A percentile compares a stretch with the other conserved stretches of the same genome.
Evolutionary conservation across 495 filamentous ascomycete species (phyloP).

Genomic region (Tricharina praecox): DNA sequence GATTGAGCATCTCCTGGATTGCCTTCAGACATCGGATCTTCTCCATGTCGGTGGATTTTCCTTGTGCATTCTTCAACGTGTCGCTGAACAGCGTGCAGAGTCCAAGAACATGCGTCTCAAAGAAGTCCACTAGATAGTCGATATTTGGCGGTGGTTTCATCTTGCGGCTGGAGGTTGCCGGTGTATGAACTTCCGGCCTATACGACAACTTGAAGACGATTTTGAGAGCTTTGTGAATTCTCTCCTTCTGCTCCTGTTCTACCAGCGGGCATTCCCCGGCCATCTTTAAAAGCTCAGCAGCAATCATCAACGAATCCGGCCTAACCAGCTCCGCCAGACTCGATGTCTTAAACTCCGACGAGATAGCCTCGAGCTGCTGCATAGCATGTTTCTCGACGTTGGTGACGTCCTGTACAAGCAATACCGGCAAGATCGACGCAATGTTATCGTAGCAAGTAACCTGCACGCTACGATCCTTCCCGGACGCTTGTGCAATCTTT

Average conservation of each 20-base stretch:
- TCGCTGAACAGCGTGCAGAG: conserved; percentile 70
- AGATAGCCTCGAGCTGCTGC: conserved; percentile 45
- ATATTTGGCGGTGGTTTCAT: conserved; percentile 38
- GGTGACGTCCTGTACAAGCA: conserved; percentile 52
- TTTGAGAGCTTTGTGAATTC: conserved; percentile 44
- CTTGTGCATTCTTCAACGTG: conserved; percentile 54
- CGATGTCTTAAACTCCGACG: conserved; percentile 47
- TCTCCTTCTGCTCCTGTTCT: background rate
- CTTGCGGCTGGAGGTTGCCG: no score
- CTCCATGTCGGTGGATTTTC: conserved; percentile 41
- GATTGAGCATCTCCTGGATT: conserved; percentile 71
- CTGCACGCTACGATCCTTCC: conserved; percentile 27
- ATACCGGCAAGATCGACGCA: conserved; percentile 56
- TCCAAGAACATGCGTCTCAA: conserved; percentile 74
- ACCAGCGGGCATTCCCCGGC: conserved; percentile 34
- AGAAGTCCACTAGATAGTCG: conserved; percentile 52
- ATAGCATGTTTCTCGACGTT: conserved; percentile 54
- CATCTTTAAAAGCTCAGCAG: conserved; percentile 68
- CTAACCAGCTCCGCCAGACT: conserved; percentile 52
- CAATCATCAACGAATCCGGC: conserved; percentile 55
- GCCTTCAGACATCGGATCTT: conserved; percentile 59
- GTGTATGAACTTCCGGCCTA: conserved; percentile 11
- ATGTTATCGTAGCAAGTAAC: conserved; percentile 40
- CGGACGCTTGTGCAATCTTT: conserved; percentile 58
- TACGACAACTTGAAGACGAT: conserved; percentile 49